Evolutionary conservation across 257 asterid species (phyloP).

Genomic region (Buddleja alternifolia): DNA sequence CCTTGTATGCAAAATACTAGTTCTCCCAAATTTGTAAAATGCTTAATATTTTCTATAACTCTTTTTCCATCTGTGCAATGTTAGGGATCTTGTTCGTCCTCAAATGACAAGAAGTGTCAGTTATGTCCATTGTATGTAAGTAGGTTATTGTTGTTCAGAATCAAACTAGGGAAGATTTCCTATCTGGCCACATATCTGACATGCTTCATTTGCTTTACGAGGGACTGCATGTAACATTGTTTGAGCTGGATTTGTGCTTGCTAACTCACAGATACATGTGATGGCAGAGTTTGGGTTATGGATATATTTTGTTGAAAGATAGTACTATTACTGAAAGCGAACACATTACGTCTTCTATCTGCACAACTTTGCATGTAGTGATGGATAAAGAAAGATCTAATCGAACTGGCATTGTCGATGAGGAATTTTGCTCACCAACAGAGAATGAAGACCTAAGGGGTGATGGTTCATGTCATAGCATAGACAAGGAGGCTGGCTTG

Average conservation of each 20-base stretch:
- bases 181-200: conserved; percentile 15
- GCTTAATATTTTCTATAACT: conserved; percentile 14
- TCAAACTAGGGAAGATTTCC: conserved; percentile 17
- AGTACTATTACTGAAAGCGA: conserved; percentile 20
- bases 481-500: conserved; percentile 56
- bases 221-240: conserved; percentile 25
- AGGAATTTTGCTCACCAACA: conserved; percentile 35
- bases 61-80: conserved; percentile 18
- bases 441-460: conserved; percentile 44
- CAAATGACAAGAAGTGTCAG: conserved; percentile 15
- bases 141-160: conserved; percentile 10
- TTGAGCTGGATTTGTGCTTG: conserved; percentile 11
- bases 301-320: conserved; percentile 30
- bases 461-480: conserved; percentile 45
- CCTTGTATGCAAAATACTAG: conserved; percentile 4
- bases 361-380: conserved; percentile 23
- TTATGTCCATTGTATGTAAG: conserved; percentile 15
- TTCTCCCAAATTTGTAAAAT: not conserved
- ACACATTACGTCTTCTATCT: conserved; percentile 19
- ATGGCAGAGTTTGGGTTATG: conserved; percentile 28
- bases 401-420: conserved; percentile 36
- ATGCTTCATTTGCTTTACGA: conserved; percentile 27
- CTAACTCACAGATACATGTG: conserved; percentile 22
- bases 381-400: conserved; percentile 54
- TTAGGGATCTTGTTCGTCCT: conserved; percentile 29